A percentile compares a stretch with the other conserved stretches of the same genome.
Evolutionary conservation across 495 filamentous ascomycete species (phyloP).

Genomic region (Paragyromitra xinjiangensis): DNA sequence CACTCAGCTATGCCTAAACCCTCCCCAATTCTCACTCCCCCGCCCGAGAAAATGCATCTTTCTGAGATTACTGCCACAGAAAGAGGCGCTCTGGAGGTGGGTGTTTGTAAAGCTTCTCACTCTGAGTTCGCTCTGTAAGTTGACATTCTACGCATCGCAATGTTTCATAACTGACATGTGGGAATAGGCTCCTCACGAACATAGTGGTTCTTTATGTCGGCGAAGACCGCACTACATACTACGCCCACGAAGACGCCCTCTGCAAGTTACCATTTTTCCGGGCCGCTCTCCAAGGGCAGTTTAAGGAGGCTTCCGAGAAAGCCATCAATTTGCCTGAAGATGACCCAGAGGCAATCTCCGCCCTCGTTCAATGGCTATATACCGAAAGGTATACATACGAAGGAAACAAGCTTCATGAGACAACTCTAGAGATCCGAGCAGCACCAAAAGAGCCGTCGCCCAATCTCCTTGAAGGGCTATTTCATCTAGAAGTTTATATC

Average conservation of each 20-base stretch:
- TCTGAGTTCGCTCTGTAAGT: constrained; percentile 1
- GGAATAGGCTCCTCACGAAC: not conserved
- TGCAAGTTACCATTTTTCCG: constrained; percentile 7
- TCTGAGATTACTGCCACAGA: not conserved
- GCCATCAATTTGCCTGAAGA: constrained; percentile 1
- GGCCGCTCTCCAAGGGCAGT: constrained; percentile 7
- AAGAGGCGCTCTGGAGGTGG: not conserved
- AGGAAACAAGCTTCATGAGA: not conserved
- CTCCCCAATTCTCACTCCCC: not conserved
- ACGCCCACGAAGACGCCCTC: constrained; percentile 7
- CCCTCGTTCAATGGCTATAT: constrained; percentile 3
- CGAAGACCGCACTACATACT: not conserved
- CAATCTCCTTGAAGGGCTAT: not conserved
- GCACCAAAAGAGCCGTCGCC: not conserved
- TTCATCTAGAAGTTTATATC: not conserved
- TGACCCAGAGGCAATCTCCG: constrained; percentile 1
- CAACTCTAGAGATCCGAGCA: not conserved
- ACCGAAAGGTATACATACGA: not conserved
- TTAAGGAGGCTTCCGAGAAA: not conserved
- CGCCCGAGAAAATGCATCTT: not conserved
- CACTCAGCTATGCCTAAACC: not conserved
- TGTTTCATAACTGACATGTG: not conserved
- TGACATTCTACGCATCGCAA: not conserved
- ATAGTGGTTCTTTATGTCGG: constrained; percentile 21
- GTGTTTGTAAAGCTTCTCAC: not conserved